A percentile compares a stretch with the other conserved stretches of the same genome.
Evolutionary conservation across 2,329 filamentous ascomycete genomes (phyloP).

Genomic region (Colletotrichum lindemuthianum): DNA sequence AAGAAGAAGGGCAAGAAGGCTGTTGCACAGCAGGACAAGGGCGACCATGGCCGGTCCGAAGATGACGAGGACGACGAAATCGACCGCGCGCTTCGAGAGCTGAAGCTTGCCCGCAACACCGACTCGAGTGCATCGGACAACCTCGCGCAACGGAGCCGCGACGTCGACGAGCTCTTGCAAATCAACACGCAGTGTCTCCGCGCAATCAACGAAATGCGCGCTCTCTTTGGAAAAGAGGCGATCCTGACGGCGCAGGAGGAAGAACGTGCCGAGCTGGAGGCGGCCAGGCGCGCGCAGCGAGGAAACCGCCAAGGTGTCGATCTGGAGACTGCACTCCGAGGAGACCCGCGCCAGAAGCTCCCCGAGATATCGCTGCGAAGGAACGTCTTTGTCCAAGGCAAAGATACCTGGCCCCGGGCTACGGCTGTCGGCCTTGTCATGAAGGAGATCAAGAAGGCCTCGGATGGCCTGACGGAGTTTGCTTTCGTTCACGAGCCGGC

Average conservation of each 20-base stretch:
- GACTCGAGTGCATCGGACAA: conserved; percentile 35
- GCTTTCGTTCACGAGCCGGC: conserved; percentile 77
- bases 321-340: conserved; percentile 63
- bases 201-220: conserved; percentile 89
- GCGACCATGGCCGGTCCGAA: conserved; percentile 29
- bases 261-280: conserved; percentile 55
- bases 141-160: conserved; percentile 26
- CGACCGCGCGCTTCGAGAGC: conserved; percentile 62
- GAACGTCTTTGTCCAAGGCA: conserved; percentile 87
- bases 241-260: conserved; percentile 65
- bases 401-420: conserved; percentile 85
- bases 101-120: conserved; percentile 50
- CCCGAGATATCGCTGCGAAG: conserved; percentile 77
- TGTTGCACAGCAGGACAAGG: conserved; percentile 38
- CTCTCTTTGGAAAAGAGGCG: conserved; percentile 65
- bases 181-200: conserved; percentile 78
- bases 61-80: conserved; percentile 61
- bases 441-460: conserved; percentile 62
- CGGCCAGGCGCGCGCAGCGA: conserved; percentile 46
- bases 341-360: conserved; percentile 70
- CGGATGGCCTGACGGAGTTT: conserved; percentile 74
- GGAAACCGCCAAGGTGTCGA: conserved; percentile 63
- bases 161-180: conserved; percentile 53
- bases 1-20: conserved; percentile 48
- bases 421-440: conserved; percentile 86